A percentile compares a stretch with the other conserved stretches of the same genome.
These are phyloP conservation scores for Ceratocystis papillata DNA, from an alignment of 2,329 filamentous ascomycete species.

Conservation along the genomic window DNA sequence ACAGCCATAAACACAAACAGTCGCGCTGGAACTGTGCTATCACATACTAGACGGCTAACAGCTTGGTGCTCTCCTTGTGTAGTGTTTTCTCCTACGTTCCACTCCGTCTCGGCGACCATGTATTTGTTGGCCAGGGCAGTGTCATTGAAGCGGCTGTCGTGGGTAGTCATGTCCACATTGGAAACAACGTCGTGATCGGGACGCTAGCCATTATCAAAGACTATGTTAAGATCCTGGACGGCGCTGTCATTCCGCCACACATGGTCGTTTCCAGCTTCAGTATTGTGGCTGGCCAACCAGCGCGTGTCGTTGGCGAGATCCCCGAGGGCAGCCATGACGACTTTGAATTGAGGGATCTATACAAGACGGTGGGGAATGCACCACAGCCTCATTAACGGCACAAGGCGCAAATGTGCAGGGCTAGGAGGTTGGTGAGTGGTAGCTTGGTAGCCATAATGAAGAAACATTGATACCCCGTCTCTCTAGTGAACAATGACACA, in stretches of 20 bases:
- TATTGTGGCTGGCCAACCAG: constrained; percentile 76
- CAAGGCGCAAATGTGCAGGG: background rate
- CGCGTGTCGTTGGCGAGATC: constrained; percentile 69
- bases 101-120: constrained; percentile 86
- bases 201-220: constrained; percentile 90
- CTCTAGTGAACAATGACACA: background rate
- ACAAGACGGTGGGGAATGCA: constrained; percentile 54
- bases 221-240: constrained; percentile 77
- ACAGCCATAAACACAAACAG: background rate
- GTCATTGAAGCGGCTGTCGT: constrained; percentile 76
- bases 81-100: constrained; percentile 68
- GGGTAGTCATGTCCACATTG: constrained; percentile 77
- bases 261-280: constrained; percentile 92
- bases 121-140: constrained; percentile 67
- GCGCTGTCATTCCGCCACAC: constrained; percentile 68
- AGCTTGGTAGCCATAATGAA: background rate
- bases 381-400: constrained; percentile 28
- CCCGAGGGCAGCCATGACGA: constrained; percentile 57
- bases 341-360: constrained; percentile 54
- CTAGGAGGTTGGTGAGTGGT: background rate
- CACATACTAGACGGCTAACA: background rate
- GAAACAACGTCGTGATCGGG: constrained; percentile 63
- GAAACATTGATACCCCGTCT: constrained; percentile 10
- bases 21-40: background rate
- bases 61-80: background rate